Conservation (phyloP, 352 stramenopile genomes). For the Pythium aquatile region DNA sequence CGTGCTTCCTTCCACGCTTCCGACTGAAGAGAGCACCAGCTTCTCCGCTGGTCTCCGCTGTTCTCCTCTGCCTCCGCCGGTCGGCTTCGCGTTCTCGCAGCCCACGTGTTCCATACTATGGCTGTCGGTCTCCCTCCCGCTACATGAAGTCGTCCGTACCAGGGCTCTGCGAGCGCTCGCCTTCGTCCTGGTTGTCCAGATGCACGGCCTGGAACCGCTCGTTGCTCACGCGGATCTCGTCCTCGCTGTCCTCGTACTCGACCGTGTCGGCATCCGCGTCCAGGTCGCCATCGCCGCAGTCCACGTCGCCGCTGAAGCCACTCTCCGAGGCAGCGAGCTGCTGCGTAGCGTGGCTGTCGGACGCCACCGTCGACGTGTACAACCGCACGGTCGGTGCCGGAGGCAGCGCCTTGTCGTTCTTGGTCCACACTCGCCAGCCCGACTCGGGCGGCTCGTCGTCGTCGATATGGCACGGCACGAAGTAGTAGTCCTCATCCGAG, state of each 20-base stretch:
- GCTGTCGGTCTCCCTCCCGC: background rate
- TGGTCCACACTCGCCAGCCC: slow-evolving; percentile 85
- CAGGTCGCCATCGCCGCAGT: slow-evolving; percentile 30
- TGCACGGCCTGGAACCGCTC: slow-evolving; percentile 88
- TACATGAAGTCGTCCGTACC: slow-evolving; percentile 82
- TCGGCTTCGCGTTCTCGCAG: background rate
- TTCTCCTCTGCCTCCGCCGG: background rate
- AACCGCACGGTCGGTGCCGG: slow-evolving; percentile 68
- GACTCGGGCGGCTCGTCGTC: slow-evolving; percentile 73
- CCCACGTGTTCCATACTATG: slow-evolving; percentile 9
- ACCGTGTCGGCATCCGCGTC: slow-evolving; percentile 82
- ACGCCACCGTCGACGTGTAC: slow-evolving; percentile 54
- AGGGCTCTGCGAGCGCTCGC: slow-evolving; percentile 36
- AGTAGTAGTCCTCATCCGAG: slow-evolving; percentile 88
- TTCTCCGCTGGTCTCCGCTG: background rate
- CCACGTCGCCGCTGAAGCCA: slow-evolving; percentile 31
- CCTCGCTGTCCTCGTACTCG: slow-evolving; percentile 88
- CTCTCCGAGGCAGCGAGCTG: slow-evolving; percentile 14
- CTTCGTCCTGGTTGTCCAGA: slow-evolving; percentile 81
- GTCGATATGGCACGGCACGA: slow-evolving; percentile 78
- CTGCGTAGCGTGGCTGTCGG: slow-evolving; percentile 14
- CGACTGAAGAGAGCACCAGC: background rate
- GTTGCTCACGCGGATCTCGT: slow-evolving; percentile 89
- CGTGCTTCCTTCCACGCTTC: background rate
- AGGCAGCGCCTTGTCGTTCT: slow-evolving; percentile 76